Base-by-base conservation (phyloP, 495 filamentous ascomycete genomes). In the Bathelium albidoporum region DNA sequence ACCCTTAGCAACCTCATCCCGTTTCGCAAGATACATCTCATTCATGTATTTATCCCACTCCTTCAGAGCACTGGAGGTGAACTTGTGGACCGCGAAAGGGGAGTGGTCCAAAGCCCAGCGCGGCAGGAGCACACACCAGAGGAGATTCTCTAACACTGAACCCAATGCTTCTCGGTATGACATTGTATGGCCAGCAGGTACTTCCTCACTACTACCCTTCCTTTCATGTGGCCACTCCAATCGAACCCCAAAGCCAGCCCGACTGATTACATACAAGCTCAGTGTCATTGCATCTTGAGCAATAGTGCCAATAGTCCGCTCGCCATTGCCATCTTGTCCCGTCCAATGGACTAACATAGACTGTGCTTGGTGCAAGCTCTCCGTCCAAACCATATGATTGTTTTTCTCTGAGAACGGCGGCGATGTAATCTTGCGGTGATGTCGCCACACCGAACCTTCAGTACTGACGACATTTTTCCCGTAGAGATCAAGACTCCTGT, bases 351-450 rank as follows among this genome's bases (percentile, higher is more conserved):
- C 68, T 4, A 87, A 62, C 77, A 89, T 80, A 22, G 80, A 78
- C 64, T 76, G 71, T 0, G 82, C 79, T 71, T 88, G 85, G 29
- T 72, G 73, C 61, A 88, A 73, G 14, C 79, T 80, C 66, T 88
- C 85, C 49, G 63, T 69, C 69, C 87, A 89, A 1, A 87, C 85
- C 59, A 85, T 64, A 2, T 79, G 79, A 60, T 87, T 87, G 73
- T 89, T 89, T 75, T 80, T 86, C 75, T 89, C 87, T 55, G 84
- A 84, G 71, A 90, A 90, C 24, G 83, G 82, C 24, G 85, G 83
- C 31, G 83, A 80, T 0, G 84, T 86, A 24, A 86, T 80, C 72
- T 86, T 88, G 59, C 87, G 80, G 71, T 90, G 87, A 71, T 81
- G 77, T 58, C 83, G 78, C 87, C 87, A 90, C 10, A 75, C 58